phyloP scores from a whole-genome alignment of 805 yeast genomes.

The Zygotorulaspora florentina region DNA sequence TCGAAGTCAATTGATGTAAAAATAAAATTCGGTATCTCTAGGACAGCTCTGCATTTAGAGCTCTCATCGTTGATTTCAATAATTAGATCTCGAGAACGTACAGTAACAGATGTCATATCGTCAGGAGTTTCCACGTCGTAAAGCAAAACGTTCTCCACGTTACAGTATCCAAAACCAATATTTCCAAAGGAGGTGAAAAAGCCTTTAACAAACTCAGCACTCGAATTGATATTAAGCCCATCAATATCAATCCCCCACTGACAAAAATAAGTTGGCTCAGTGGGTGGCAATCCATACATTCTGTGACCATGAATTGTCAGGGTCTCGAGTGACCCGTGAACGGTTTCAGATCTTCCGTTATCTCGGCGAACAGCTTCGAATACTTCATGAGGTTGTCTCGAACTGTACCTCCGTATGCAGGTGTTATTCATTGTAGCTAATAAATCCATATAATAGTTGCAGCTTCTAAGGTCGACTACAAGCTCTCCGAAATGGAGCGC shows the following conservation, averaged over 20 bases:
- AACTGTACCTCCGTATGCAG: slow-evolving; percentile 15
- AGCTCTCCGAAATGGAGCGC: slow-evolving; percentile 60
- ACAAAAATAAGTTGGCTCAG: slow-evolving; percentile 81
- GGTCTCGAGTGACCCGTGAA: slow-evolving; percentile 38
- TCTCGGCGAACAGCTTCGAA: slow-evolving; percentile 32
- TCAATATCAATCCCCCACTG: slow-evolving; percentile 85
- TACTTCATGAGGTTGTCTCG: slow-evolving; percentile 18
- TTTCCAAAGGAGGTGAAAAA: slow-evolving; percentile 42
- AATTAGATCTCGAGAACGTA: slow-evolving; percentile 47
- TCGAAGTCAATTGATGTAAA: slow-evolving; percentile 65
- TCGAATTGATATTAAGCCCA: slow-evolving; percentile 48
- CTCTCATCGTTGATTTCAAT: slow-evolving; percentile 40
- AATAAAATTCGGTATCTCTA: slow-evolving; percentile 28
- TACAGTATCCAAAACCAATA: slow-evolving; percentile 60
- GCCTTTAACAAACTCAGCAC: slow-evolving; percentile 43
- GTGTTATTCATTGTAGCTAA: slow-evolving; percentile 50
- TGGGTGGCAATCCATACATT: slow-evolving; percentile 88
- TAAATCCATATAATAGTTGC: slow-evolving; percentile 90
- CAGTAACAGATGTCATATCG: slow-evolving; percentile 66
- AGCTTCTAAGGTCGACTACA: slow-evolving; percentile 78
- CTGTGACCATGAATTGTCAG: slow-evolving; percentile 77
- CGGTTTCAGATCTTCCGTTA: slow-evolving; percentile 12
- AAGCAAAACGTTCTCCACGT: slow-evolving; percentile 70
- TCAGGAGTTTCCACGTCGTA: slow-evolving; percentile 51
- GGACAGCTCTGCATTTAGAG: slow-evolving; percentile 20